phyloP scores from a whole-genome alignment of 192 early-diverging fungal species.

The Lobulomyces angularis region DNA sequence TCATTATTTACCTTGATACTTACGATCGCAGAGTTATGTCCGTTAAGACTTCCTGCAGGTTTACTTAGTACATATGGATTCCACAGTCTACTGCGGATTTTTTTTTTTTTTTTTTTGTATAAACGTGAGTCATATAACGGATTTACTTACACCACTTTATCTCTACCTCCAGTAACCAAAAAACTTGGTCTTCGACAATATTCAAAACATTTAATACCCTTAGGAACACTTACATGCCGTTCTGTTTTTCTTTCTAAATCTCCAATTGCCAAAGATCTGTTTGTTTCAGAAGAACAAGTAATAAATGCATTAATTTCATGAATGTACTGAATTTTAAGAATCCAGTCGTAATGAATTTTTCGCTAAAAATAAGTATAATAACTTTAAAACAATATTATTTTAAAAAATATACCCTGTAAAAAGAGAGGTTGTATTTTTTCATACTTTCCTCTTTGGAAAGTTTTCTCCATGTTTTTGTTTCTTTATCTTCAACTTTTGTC shows the following conservation, averaged over 20 bases:
- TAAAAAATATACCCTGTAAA: constrained; percentile 19
- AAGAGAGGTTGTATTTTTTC: constrained; percentile 29
- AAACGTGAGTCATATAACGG: not conserved
- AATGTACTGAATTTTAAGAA: constrained; percentile 43
- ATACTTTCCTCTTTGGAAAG: constrained; percentile 25
- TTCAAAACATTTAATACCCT: constrained; percentile 51
- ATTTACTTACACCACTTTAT: constrained; percentile 43
- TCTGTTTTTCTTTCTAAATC: constrained; percentile 45
- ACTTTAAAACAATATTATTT: not conserved
- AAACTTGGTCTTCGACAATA: constrained; percentile 47
- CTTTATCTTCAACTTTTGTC: no score
- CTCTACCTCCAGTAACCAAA: constrained; percentile 47
- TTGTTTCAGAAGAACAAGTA: constrained; percentile 36
- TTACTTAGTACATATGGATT: constrained; percentile 55
- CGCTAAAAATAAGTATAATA: constrained; percentile 17
- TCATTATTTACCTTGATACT: constrained; percentile 42
- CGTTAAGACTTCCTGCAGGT: constrained; percentile 40
- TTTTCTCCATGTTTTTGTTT: no score
- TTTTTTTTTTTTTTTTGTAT: not conserved
- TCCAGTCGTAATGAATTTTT: constrained; percentile 54
- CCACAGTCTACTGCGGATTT: constrained; percentile 41
- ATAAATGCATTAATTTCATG: constrained; percentile 51
- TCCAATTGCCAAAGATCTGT: constrained; percentile 36
- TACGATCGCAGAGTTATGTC: constrained; percentile 38
- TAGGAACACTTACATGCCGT: constrained; percentile 36